Percentiles rank a stretch among this genome's conserved stretches.
Evolutionary conservation across 495 filamentous ascomycete species (phyloP).

Genomic region (Lasiosphaeria miniovina): DNA sequence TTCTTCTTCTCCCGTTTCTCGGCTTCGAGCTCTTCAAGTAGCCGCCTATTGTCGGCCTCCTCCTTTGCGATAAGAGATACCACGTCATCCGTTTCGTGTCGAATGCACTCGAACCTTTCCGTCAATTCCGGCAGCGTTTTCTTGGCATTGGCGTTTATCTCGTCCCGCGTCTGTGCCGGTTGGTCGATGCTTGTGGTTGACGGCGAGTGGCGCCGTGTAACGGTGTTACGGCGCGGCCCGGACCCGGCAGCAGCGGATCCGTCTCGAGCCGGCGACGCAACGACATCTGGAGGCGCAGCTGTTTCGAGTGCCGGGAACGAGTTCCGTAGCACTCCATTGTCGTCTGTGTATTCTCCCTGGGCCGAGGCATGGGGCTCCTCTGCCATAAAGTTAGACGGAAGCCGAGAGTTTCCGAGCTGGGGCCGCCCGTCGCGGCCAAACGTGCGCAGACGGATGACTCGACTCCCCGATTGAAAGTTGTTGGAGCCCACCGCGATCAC

Average conservation of each 20-base stretch:
- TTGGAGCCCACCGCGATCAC: conserved; percentile 84
- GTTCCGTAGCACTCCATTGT: conserved; percentile 36
- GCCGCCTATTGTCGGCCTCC: conserved; percentile 61
- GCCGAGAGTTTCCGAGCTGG: conserved; percentile 52
- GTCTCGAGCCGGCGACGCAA: conserved; percentile 61
- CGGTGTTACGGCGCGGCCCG: conserved; percentile 60
- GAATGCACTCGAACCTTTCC: conserved; percentile 65
- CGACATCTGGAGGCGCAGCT: conserved; percentile 49
- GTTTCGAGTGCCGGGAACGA: conserved; percentile 52
- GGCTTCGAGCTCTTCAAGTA: conserved; percentile 71
- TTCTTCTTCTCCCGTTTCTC: conserved; percentile 70
- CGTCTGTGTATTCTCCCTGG: conserved; percentile 34
- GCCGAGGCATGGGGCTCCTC: conserved; percentile 44
- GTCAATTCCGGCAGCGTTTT: conserved; percentile 57
- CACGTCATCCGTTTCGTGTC: conserved; percentile 65
- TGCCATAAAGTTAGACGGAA: conserved; percentile 51
- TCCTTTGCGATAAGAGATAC: conserved; percentile 55
- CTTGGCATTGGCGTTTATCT: conserved; percentile 40
- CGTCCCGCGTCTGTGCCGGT: conserved; percentile 39
- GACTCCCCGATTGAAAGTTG: conserved; percentile 87
- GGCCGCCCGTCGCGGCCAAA: conserved; percentile 50
- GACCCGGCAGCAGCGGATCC: conserved; percentile 51
- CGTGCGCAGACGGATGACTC: conserved; percentile 76
- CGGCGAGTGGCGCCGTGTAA: conserved; percentile 75
- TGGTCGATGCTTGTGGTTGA: conserved; percentile 61